Conservation (phyloP, 2,329 filamentous ascomycete genomes). For the Penicillium sp. region DNA sequence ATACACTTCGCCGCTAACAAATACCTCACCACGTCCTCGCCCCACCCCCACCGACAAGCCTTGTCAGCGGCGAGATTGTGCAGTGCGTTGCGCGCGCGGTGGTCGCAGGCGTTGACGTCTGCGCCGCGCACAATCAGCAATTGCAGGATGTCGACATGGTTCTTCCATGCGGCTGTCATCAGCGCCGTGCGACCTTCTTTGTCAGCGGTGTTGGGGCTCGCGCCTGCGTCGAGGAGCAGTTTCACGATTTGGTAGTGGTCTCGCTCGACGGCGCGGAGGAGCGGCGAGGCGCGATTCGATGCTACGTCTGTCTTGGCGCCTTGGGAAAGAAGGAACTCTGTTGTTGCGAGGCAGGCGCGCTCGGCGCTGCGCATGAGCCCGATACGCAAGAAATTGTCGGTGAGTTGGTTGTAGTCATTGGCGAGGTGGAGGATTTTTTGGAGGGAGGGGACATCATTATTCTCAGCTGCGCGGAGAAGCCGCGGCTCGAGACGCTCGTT, state of each 20-base stretch:
- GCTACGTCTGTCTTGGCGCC: slow-evolving; percentile 42
- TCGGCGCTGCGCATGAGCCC: slow-evolving; percentile 45
- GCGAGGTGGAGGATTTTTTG: slow-evolving; percentile 35
- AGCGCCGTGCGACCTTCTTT: slow-evolving; percentile 48
- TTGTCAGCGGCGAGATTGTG: slow-evolving; percentile 51
- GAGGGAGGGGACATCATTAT: slow-evolving; percentile 38
- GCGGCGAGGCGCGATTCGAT: slow-evolving; percentile 33
- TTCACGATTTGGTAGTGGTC: slow-evolving; percentile 48
- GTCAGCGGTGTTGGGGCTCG: slow-evolving; percentile 40
- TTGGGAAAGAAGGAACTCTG: slow-evolving; percentile 38
- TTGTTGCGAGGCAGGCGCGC: slow-evolving; percentile 35
- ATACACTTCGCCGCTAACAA: slow-evolving; percentile 43
- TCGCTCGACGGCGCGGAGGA: slow-evolving; percentile 42
- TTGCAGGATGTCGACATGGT: slow-evolving; percentile 42
- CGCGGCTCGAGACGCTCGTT: slow-evolving; percentile 45
- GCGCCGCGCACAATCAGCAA: slow-evolving; percentile 40
- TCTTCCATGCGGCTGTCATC: slow-evolving; percentile 49
- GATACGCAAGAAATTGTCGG: slow-evolving; percentile 41
- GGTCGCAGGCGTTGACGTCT: slow-evolving; percentile 38
- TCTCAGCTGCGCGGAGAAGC: slow-evolving; percentile 43
- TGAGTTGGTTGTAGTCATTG: slow-evolving; percentile 38
- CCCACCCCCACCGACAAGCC: slow-evolving; percentile 47
- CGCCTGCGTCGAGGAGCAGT: slow-evolving; percentile 43
- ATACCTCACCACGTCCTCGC: slow-evolving; percentile 46
- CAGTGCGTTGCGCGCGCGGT: slow-evolving; percentile 34